Conservation (phyloP, 2,329 filamentous ascomycete genomes). For the Aspergillus carbonarius region DNA sequence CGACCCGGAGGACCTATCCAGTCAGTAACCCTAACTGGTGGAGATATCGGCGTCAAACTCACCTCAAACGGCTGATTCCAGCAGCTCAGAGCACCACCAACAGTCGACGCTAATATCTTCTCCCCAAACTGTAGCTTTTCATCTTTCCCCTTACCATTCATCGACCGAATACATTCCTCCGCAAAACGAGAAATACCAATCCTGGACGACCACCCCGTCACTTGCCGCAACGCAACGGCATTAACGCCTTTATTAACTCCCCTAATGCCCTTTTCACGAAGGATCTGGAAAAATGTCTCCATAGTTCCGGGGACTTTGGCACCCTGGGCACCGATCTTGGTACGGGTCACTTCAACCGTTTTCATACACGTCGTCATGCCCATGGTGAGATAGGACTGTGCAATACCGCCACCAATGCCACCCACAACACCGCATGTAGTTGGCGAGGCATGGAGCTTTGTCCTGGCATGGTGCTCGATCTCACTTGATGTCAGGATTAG, state of each 20-base stretch:
- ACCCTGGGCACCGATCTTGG: slow-evolving; percentile 64
- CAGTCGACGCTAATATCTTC: slow-evolving; percentile 20
- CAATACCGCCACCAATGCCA: slow-evolving; percentile 86
- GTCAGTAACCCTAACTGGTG: neutral
- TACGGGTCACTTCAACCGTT: slow-evolving; percentile 96
- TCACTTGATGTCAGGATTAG: slow-evolving; percentile 96
- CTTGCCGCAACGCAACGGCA: slow-evolving; percentile 16
- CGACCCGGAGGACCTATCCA: slow-evolving; percentile 10
- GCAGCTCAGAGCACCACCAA: slow-evolving; percentile 17
- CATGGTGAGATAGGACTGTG: slow-evolving; percentile 97
- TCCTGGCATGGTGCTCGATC: slow-evolving; percentile 85
- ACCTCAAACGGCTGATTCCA: slow-evolving; percentile 26
- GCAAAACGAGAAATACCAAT: slow-evolving; percentile 25
- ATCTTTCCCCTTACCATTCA: slow-evolving; percentile 4
- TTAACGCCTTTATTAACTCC: slow-evolving; percentile 17
- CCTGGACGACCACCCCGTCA: slow-evolving; percentile 19
- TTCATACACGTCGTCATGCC: slow-evolving; percentile 99
- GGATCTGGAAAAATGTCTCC: slow-evolving; percentile 4
- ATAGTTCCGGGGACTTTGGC: neutral
- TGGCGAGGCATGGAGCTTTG: neutral
- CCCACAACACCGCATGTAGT: slow-evolving; percentile 48
- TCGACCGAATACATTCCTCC: slow-evolving; percentile 20
- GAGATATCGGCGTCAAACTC: too few species aligned
- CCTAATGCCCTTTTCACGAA: slow-evolving; percentile 5
- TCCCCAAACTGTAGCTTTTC: slow-evolving; percentile 9